These are phyloP conservation scores for Achaetomiella virescens DNA, from an alignment of 495 filamentous ascomycete species.

Conservation along the genomic window DNA sequence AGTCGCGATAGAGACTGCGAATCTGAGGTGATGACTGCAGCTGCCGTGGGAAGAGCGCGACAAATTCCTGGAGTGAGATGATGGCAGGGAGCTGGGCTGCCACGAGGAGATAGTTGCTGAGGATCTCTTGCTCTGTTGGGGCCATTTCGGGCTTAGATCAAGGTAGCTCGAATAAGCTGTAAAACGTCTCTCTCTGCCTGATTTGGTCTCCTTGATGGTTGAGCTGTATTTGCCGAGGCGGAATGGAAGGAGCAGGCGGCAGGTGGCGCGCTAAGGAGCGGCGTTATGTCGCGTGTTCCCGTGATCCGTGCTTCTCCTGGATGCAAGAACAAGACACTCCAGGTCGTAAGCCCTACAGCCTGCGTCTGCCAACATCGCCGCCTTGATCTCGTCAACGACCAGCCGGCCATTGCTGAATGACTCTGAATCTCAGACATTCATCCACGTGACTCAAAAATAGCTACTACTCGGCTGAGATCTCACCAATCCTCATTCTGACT, in stretches of 20 bases:
- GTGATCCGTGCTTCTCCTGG: slow-evolving; percentile 18
- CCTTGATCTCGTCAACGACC: no score
- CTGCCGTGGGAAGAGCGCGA: slow-evolving; percentile 64
- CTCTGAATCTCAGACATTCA: background rate
- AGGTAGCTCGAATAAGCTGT: background rate
- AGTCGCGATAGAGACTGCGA: slow-evolving; percentile 67
- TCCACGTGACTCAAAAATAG: no score
- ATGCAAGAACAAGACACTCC: background rate
- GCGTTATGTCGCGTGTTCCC: slow-evolving; percentile 20
- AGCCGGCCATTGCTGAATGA: background rate
- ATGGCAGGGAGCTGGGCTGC: slow-evolving; percentile 66
- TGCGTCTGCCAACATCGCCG: no score
- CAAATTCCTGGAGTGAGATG: slow-evolving; percentile 68
- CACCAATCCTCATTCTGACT: no score
- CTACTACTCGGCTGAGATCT: no score
- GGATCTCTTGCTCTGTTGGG: slow-evolving; percentile 63
- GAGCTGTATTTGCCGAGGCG: background rate
- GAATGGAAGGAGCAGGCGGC: background rate
- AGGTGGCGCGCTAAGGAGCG: background rate
- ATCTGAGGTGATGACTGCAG: slow-evolving; percentile 67
- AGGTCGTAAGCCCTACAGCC: background rate
- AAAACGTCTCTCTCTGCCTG: background rate
- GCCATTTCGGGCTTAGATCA: slow-evolving; percentile 51
- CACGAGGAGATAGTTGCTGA: slow-evolving; percentile 70
- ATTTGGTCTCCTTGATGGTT: background rate